Base-by-base conservation (phyloP, 2,329 filamentous ascomycete genomes). In the Mollisiaceae sp. region DNA sequence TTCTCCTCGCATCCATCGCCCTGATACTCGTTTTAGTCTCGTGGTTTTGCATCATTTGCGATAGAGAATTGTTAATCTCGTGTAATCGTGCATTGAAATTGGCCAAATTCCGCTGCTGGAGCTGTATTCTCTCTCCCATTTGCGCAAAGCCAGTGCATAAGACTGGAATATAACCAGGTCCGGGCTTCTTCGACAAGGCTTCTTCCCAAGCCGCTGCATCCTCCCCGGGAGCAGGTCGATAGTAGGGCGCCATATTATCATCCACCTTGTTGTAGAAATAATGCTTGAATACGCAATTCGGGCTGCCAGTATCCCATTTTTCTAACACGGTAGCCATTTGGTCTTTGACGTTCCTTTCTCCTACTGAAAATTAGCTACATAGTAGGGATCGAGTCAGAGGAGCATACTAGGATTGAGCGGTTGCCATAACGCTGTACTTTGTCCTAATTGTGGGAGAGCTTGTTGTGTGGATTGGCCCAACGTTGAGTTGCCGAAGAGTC, bases 211-310 rank as follows among this genome's bases (percentile, higher is more conserved):
- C 91, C 69, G 87, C 85, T 43, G 89, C 86, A 74, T 94, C 89
- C 75, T 95, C 92, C 71, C 86, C 82, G 1, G 87, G 81, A 18
- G 86, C 82, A 1, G 91, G 91, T 69, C 89, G 86, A 78, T 91
- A 94, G 77, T 91, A 93, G 12, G 91, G 91, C n/a, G 90, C 89
- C 75, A 86, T 85, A 60, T 87, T 85, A 73, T 91, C 87, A 69
- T 91, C 89, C 68, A 94, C 91, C 70, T 91, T 88, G 79, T 95
- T 95, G 83, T 95, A 96, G 77, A 95, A 92, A 81, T 94, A 94
- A 75, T 91, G 83, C 77, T 92, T 91, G 80, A 95, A 93, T 35
- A 86, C 86, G 72, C 91, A 93, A 75, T 87, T 87, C 24, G 87
- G 83, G 76, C 83, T 85, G 32, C 83, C 78, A 0, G 91, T 88